Percentiles rank a stretch among this genome's conserved stretches.
Conservation (phyloP, 768 basidiomycete species). For the Lactarius trivialis region DNA sequence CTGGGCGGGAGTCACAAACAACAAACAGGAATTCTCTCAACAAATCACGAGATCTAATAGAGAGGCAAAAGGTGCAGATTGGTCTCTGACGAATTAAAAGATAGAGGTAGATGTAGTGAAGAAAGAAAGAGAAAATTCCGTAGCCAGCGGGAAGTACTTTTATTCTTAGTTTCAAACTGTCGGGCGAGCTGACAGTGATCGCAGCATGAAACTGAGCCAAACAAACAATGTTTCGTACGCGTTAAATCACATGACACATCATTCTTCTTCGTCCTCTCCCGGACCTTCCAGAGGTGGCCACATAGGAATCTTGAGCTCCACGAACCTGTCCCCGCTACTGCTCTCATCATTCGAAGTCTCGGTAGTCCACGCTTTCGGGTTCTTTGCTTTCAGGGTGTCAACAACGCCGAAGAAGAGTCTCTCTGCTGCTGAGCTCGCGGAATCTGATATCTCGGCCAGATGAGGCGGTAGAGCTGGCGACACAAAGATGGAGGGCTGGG, state of each 20-base stretch:
- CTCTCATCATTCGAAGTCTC: neutral
- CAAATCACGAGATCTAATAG: constrained; percentile 12
- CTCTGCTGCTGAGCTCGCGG: constrained; percentile 19
- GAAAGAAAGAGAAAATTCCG: neutral
- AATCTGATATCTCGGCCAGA: constrained; percentile 16
- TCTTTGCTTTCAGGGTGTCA: constrained; percentile 13
- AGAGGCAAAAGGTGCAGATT: constrained; percentile 10
- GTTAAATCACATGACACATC: constrained; percentile 15
- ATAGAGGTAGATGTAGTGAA: constrained; percentile 13
- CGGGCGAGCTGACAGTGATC: neutral
- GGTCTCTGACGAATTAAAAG: constrained; percentile 13
- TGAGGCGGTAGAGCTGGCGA: constrained; percentile 8
- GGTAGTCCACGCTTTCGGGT: constrained; percentile 4
- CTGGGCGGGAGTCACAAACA: constrained; percentile 4
- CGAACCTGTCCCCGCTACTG: constrained; percentile 17
- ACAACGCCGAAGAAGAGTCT: constrained; percentile 19
- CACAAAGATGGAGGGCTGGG: constrained; percentile 3
- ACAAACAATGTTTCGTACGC: constrained; percentile 13
- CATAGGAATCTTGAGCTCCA: constrained; percentile 20
- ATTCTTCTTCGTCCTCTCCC: constrained; percentile 13
- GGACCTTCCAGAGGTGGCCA: constrained; percentile 18
- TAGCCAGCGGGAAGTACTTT: constrained; percentile 9
- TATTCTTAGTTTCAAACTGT: constrained; percentile 5
- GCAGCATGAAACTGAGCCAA: neutral
- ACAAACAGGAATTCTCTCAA: constrained; percentile 10